Base-by-base conservation (phyloP, 2,329 filamentous ascomycete species). In the Ascochyta clinopodiicola region DNA sequence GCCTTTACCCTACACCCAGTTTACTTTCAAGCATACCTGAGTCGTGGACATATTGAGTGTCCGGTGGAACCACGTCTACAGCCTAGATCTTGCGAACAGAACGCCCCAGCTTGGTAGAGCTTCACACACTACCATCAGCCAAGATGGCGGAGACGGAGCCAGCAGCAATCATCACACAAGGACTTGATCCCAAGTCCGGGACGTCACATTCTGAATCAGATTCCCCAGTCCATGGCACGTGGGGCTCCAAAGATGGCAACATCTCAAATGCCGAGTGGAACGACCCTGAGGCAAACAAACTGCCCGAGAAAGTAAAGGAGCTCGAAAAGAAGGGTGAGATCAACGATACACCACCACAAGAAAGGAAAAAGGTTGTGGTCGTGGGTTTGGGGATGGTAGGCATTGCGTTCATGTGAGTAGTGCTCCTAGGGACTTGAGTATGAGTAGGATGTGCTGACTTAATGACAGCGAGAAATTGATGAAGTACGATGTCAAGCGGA, bases 301-400 rank as follows among this genome's bases (percentile, higher is more conserved):
- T 81, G 15, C 78, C 79, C 8, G 75, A 79, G 52, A 79, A 75
- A 67, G 73, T 79, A 35, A 72, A 75, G 8, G 57, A 67, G 13
- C n/a, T 69, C 27, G 58, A 66, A 19, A 49, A 55, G 40, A 65
- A 61, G 7, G 60, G 63, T 21, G 66, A 77, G 44, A 65, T 77
- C 13, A 69, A 74, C 15, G 53, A 51, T 3, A 34, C 56, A 27
- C 50, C 48, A 31, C 40, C 43, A 15, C 57, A 64, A 47, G 79
- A 85, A 59, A 40, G 52, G 46, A 91, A 90, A 74, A 87, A 83
- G 69, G 78, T 96, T 32, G 91, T 96, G 2, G 87, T 96, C 34
- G 91, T 96, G 35, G 92, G 92, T 9, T 77, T 96, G 76, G 92
- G 92, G 2, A 97, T 97, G 93, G 92, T 96, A 39, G 91, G 89